Evolutionary conservation across 371 early-diverging fungal species (phyloP).

Genomic region (Blakeslea trispora): DNA sequence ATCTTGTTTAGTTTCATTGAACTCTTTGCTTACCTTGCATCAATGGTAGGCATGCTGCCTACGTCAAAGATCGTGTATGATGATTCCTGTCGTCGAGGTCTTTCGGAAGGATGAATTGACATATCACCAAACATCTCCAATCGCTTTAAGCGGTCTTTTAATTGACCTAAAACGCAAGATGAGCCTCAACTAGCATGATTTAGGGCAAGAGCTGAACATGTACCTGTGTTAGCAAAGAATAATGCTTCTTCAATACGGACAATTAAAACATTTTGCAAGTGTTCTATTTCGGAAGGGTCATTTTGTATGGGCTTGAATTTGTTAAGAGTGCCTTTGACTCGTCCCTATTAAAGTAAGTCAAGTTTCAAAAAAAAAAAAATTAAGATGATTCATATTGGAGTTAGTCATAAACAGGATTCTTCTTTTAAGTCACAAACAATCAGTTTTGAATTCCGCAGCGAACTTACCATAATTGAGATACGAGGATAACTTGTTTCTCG

Average conservation of each 20-base stretch:
- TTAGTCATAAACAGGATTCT: slow-evolving; percentile 14
- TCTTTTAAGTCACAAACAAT: slow-evolving; percentile 14
- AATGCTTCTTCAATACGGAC: slow-evolving; percentile 89
- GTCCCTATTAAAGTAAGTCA: slow-evolving; percentile 28
- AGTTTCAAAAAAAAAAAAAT: slow-evolving; percentile 13
- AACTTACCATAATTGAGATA: slow-evolving; percentile 73
- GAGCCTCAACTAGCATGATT: slow-evolving; percentile 2
- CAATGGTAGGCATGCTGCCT: slow-evolving; percentile 83
- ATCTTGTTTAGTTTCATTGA: neutral
- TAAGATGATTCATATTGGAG: neutral
- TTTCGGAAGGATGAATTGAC: slow-evolving; percentile 89
- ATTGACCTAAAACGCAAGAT: slow-evolving; percentile 57
- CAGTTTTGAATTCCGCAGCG: slow-evolving; percentile 23
- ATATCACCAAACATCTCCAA: slow-evolving; percentile 88
- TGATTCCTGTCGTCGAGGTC: slow-evolving; percentile 67
- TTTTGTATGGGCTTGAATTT: slow-evolving; percentile 62
- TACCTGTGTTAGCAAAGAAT: slow-evolving; percentile 91
- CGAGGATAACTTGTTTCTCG: slow-evolving; percentile 86
- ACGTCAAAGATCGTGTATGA: slow-evolving; percentile 86
- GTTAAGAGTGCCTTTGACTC: slow-evolving; percentile 47
- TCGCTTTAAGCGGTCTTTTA: slow-evolving; percentile 89
- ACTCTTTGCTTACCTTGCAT: slow-evolving; percentile 68
- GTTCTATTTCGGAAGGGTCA: slow-evolving; percentile 66
- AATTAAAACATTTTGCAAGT: slow-evolving; percentile 80
- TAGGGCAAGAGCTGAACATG: neutral